Conservation (phyloP, 352 stramenopile genomes). For the Stramenopiles sp. region DNA sequence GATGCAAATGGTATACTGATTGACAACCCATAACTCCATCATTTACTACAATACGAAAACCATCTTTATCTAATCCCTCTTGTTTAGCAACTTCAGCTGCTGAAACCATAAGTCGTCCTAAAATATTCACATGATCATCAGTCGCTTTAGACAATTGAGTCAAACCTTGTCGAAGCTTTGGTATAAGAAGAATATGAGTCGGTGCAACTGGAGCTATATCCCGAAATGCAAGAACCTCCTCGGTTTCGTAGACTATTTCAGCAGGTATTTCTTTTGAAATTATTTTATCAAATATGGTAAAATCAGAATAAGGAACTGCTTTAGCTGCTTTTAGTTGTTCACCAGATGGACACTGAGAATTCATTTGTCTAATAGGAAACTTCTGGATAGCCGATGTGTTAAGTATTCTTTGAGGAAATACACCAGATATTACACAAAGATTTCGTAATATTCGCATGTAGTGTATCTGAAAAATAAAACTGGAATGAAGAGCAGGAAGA, state of each 20-base stretch:
- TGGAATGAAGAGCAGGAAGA: no score
- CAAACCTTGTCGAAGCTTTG: constrained; percentile 59
- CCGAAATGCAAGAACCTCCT: constrained; percentile 69
- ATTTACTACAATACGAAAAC: constrained; percentile 86
- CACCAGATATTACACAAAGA: no score
- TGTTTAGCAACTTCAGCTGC: constrained; percentile 60
- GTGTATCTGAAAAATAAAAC: no score
- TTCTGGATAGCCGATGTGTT: no score
- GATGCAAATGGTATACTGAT: constrained; percentile 37
- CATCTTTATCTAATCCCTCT: constrained; percentile 31
- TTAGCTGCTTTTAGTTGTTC: constrained; percentile 5
- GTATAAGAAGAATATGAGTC: constrained; percentile 83
- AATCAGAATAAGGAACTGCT: constrained; percentile 10
- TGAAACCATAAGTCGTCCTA: constrained; percentile 60
- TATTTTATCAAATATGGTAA: constrained; percentile 95
- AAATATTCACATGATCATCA: constrained; percentile 53
- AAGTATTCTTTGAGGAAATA: no score
- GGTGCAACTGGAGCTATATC: constrained; percentile 77
- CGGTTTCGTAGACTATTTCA: constrained; percentile 74
- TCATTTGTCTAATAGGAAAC: no score
- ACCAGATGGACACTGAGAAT: no score
- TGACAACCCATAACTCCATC: constrained; percentile 63
- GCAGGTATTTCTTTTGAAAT: constrained; percentile 59
- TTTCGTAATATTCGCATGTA: no score
- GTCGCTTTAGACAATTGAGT: constrained; percentile 45